Conservation (phyloP, 371 early-diverging fungal species). For the Lichtheimia hyalospora region DNA sequence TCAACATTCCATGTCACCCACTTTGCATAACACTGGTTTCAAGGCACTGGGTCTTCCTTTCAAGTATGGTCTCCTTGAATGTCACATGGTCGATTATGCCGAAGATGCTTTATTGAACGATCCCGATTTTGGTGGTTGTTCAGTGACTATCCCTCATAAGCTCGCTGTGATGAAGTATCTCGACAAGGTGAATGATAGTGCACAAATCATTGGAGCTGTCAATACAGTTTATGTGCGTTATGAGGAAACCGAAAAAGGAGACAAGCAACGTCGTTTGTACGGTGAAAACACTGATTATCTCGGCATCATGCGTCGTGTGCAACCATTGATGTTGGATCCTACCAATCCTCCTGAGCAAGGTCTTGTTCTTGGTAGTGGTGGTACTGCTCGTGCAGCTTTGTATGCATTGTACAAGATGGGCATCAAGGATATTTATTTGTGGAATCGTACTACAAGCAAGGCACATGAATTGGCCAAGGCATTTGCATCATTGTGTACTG, state of each 20-base stretch:
- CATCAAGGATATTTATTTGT: slow-evolving; percentile 68
- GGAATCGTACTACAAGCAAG: slow-evolving; percentile 84
- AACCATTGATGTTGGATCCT: slow-evolving; percentile 49
- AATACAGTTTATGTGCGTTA: slow-evolving; percentile 77
- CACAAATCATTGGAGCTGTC: slow-evolving; percentile 87
- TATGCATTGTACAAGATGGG: slow-evolving; percentile 83
- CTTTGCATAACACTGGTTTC: slow-evolving; percentile 93
- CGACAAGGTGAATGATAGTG: slow-evolving; percentile 72
- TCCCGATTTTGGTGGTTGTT: slow-evolving; percentile 90
- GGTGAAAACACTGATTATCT: slow-evolving; percentile 97
- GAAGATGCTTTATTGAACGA: slow-evolving; percentile 55
- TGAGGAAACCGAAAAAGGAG: slow-evolving; percentile 35
- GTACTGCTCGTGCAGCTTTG: slow-evolving; percentile 92
- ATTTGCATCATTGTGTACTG: slow-evolving; percentile 58
- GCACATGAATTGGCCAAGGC: slow-evolving; percentile 71
- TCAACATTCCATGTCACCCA: slow-evolving; percentile 85
- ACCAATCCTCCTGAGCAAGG: slow-evolving; percentile 45
- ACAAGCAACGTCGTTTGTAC: slow-evolving; percentile 49
- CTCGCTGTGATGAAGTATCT: slow-evolving; percentile 75
- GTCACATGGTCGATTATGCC: slow-evolving; percentile 64
- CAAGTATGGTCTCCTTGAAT: slow-evolving; percentile 73
- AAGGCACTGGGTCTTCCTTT: slow-evolving; percentile 81
- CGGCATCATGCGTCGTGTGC: slow-evolving; percentile 76
- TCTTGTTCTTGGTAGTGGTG: slow-evolving; percentile 95
- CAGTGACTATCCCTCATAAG: slow-evolving; percentile 96